These are phyloP conservation scores for Stagonosporopsis cucurbitacearum DNA, from an alignment of 2,329 filamentous ascomycete species.

Conservation along the genomic window DNA sequence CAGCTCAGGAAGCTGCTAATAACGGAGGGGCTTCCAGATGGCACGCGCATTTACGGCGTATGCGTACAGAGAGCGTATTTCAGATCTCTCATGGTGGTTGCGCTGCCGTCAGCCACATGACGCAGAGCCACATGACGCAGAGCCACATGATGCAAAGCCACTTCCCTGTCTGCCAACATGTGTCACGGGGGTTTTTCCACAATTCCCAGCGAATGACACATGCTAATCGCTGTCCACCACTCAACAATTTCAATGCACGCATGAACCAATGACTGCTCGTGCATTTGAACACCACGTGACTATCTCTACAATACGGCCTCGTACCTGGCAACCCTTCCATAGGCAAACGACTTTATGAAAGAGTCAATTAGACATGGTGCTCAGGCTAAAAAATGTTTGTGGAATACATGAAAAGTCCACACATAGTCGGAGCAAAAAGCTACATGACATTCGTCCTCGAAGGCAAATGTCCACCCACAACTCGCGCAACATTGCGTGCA, in stretches of 20 bases:
- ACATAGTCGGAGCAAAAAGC: neutral
- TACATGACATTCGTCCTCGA: neutral
- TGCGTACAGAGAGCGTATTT: slow-evolving; percentile 9
- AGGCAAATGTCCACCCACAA: neutral
- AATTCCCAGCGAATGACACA: neutral
- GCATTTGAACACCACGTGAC: too few species aligned
- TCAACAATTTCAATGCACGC: neutral
- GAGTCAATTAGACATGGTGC: too few species aligned
- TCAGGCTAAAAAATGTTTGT: too few species aligned
- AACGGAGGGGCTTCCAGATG: slow-evolving; percentile 16
- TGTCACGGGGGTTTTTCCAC: too few species aligned
- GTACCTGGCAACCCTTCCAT: too few species aligned
- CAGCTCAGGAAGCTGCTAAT: slow-evolving; percentile 4
- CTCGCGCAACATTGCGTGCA: neutral
- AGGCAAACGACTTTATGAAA: too few species aligned
- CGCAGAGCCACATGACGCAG: slow-evolving; percentile 23
- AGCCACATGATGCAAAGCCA: slow-evolving; percentile 24
- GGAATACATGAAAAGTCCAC: neutral
- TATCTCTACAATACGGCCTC: too few species aligned
- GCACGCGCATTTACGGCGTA: slow-evolving; percentile 16
- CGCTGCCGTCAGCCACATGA: slow-evolving; percentile 21
- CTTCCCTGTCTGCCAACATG: slow-evolving; percentile 10
- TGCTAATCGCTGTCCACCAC: neutral
- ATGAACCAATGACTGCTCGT: too few species aligned
- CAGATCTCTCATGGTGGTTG: neutral